Percentiles rank a stretch among this genome's conserved stretches.
These are phyloP conservation scores for Lactarius deliciosus DNA, from an alignment of 768 basidiomycete species.

Conservation along the genomic window DNA sequence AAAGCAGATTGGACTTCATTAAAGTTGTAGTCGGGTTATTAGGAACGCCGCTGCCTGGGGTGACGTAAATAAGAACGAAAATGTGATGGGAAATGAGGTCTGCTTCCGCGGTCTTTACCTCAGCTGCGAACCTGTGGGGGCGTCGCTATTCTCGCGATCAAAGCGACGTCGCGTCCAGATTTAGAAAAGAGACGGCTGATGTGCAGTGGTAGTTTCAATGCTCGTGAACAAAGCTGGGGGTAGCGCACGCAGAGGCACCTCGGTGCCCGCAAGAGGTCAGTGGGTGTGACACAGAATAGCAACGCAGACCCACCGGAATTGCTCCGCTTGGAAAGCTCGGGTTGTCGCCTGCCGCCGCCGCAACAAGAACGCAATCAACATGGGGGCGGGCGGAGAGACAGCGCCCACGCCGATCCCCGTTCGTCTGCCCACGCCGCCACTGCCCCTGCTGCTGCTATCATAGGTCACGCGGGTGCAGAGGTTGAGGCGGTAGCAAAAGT, in stretches of 20 bases:
- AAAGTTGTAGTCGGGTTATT: conserved; percentile 7
- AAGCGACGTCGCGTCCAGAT: conserved; percentile 42
- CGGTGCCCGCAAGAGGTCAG: conserved; percentile 32
- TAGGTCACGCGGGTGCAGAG: no score
- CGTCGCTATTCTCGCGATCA: conserved; percentile 37
- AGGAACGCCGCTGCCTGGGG: conserved; percentile 42
- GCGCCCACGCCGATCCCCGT: no score
- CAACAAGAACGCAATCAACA: no score
- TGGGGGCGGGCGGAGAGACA: no score
- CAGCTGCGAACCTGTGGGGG: conserved; percentile 32
- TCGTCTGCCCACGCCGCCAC: no score
- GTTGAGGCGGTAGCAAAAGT: no score
- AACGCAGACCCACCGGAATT: background rate
- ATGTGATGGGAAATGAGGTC: no score
- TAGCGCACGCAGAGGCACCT: conserved; percentile 40
- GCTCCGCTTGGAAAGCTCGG: no score
- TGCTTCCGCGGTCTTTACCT: conserved; percentile 38
- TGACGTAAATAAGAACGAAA: background rate
- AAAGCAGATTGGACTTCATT: conserved; percentile 36
- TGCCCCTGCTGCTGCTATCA: no score
- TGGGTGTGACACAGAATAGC: background rate
- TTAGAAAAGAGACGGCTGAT: conserved; percentile 41
- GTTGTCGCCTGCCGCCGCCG: no score
- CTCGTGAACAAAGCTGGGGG: background rate
- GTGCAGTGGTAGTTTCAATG: background rate